Conservation (phyloP, 1,284 basidiomycete species). For the Sanghuangporus sanghuang region DNA sequence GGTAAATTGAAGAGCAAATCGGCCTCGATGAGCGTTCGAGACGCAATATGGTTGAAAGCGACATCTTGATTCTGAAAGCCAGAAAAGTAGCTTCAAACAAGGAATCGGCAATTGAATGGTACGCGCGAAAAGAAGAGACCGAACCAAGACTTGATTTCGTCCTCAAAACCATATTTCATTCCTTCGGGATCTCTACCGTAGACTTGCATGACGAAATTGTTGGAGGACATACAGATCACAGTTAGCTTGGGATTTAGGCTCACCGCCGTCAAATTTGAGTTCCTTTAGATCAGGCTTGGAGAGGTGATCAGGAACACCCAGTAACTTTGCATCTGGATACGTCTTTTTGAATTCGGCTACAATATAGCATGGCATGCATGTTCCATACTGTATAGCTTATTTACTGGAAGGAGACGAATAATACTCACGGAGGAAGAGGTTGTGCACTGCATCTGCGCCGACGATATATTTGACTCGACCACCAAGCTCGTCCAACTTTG, state of each 20-base stretch:
- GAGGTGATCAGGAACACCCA: constrained; percentile 57
- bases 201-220: constrained; percentile 30
- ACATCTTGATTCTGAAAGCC: constrained; percentile 85
- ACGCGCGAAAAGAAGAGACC: not conserved
- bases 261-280: constrained; percentile 57
- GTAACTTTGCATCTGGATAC: constrained; percentile 74
- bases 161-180: constrained; percentile 77
- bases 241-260: constrained; percentile 20
- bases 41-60: constrained; percentile 79
- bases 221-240: not conserved
- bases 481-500: constrained; percentile 69
- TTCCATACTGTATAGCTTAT: not conserved
- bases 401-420: not conserved
- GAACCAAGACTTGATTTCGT: constrained; percentile 48
- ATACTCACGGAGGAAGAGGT: constrained; percentile 54
- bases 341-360: constrained; percentile 65
- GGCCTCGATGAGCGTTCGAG: constrained; percentile 78
- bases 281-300: constrained; percentile 35
- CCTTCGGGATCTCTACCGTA: constrained; percentile 60
- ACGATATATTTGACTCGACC: constrained; percentile 69
- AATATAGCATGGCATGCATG: not conserved
- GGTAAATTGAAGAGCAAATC: constrained; percentile 92
- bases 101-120: not conserved
- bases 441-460: constrained; percentile 59
- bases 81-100: constrained; percentile 53